phyloP scores from a whole-genome alignment of 345 rosid species.

The Eucalyptus polyanthemos region DNA sequence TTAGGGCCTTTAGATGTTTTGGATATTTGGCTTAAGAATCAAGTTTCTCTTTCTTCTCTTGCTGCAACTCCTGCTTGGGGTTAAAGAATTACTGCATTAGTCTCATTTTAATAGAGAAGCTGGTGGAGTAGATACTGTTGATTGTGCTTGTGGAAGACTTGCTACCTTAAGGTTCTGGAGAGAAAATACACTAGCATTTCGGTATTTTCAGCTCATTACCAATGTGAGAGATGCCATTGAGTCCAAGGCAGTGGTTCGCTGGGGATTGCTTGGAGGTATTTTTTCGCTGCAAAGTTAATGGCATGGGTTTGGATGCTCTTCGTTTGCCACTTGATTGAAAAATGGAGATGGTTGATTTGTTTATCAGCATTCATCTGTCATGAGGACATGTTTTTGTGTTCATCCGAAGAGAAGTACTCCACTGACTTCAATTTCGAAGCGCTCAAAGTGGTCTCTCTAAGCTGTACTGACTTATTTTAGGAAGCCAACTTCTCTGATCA shows the following conservation, averaged over 20 bases:
- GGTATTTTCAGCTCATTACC: neutral
- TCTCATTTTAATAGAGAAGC: neutral
- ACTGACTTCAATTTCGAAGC: neutral
- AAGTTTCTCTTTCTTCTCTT: neutral
- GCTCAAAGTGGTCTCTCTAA: neutral
- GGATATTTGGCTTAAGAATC: neutral
- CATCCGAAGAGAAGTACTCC: neutral
- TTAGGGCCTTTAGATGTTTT: neutral
- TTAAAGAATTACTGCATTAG: neutral
- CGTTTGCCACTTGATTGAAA: neutral
- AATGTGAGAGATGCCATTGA: neutral
- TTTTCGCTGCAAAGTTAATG: neutral
- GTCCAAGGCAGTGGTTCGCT: neutral
- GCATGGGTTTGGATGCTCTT: neutral
- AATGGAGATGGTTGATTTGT: neutral
- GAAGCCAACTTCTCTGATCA: neutral
- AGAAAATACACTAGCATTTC: neutral
- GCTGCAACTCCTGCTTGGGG: neutral
- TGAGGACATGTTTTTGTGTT: neutral
- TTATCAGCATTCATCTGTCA: neutral
- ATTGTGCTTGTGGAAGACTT: neutral
- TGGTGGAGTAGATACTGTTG: neutral
- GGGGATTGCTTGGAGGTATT: neutral
- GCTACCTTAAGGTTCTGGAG: neutral
- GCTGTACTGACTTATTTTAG: neutral